phyloP scores from a whole-genome alignment of 192 early-diverging fungal species.

The Backusella parvicylindrica region DNA sequence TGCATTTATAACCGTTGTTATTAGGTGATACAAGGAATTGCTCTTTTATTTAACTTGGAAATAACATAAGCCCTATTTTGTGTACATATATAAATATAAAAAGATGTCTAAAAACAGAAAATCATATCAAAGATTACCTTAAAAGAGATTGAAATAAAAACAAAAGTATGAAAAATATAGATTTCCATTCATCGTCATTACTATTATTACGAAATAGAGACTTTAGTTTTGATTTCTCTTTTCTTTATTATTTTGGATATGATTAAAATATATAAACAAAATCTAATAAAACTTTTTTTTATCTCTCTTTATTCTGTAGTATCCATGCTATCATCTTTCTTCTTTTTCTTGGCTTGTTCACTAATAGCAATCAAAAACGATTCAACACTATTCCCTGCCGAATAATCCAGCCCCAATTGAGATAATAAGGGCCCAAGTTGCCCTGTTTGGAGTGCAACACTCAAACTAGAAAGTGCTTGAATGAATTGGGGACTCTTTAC shows the following conservation, averaged over 20 bases:
- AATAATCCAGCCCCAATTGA: slow-evolving; percentile 18
- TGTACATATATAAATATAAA: no score
- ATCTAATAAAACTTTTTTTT: background rate
- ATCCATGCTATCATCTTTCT: slow-evolving; percentile 5
- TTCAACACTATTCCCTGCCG: slow-evolving; percentile 6
- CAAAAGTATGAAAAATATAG: no score
- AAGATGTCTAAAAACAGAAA: no score
- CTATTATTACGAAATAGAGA: no score
- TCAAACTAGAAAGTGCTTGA: slow-evolving; percentile 16
- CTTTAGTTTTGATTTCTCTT: no score
- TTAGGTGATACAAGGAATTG: no score
- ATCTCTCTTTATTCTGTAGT: background rate
- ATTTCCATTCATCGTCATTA: no score
- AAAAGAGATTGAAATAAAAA: no score
- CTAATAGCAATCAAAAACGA: background rate
- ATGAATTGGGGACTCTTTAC: slow-evolving; percentile 14
- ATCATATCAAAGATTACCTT: no score
- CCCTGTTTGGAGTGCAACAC: slow-evolving; percentile 12
- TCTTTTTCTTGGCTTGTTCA: slow-evolving; percentile 6
- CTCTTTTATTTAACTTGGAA: no score
- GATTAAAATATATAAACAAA: background rate
- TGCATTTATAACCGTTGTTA: no score
- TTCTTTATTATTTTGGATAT: background rate
- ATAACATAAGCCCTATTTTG: no score
- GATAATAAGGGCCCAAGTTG: slow-evolving; percentile 18